phyloP scores from a whole-genome alignment of 2,329 filamentous ascomycete genomes.

The Chaetomium sp. region DNA sequence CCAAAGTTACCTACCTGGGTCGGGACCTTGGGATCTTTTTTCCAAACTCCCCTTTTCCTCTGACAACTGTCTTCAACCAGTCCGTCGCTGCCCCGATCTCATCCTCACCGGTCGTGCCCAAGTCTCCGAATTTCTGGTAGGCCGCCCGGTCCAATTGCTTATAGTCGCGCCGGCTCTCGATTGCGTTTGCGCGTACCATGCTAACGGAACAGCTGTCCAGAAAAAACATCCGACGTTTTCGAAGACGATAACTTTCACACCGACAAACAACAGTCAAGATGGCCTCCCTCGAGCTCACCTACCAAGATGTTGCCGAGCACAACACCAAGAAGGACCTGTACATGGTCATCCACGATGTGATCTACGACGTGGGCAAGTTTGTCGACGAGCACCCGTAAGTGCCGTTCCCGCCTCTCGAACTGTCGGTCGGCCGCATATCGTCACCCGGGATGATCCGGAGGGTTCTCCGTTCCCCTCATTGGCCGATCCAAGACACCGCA shows the following conservation, averaged over 20 bases:
- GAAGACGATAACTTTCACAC: conserved; percentile 24
- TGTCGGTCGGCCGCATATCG: conserved; percentile 16
- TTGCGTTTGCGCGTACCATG: conserved; percentile 14
- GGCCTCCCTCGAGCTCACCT: conserved; percentile 63
- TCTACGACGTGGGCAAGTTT: conserved; percentile 89
- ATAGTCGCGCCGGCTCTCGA: background rate
- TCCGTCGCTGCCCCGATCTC: conserved; percentile 16
- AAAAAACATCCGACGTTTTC: conserved; percentile 23
- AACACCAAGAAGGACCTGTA: conserved; percentile 93
- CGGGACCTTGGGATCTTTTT: conserved; percentile 24
- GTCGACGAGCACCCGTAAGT: conserved; percentile 93
- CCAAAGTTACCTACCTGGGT: conserved; percentile 22
- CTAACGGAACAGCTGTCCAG: conserved; percentile 31
- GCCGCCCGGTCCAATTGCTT: conserved; percentile 18
- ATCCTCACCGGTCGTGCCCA: conserved; percentile 19
- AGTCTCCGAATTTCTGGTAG: conserved; percentile 25
- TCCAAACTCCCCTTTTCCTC: conserved; percentile 18
- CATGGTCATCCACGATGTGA: conserved; percentile 92
- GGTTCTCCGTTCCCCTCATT: conserved; percentile 25
- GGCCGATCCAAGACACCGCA: conserved; percentile 6
- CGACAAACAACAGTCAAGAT: conserved; percentile 40
- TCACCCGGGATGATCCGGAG: conserved; percentile 12
- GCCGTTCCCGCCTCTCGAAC: conserved; percentile 14
- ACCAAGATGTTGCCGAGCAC: conserved; percentile 80
- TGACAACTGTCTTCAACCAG: conserved; percentile 15